Conservation (phyloP, 2,329 filamentous ascomycete genomes). For the Pseudogymnoascus sp. region DNA sequence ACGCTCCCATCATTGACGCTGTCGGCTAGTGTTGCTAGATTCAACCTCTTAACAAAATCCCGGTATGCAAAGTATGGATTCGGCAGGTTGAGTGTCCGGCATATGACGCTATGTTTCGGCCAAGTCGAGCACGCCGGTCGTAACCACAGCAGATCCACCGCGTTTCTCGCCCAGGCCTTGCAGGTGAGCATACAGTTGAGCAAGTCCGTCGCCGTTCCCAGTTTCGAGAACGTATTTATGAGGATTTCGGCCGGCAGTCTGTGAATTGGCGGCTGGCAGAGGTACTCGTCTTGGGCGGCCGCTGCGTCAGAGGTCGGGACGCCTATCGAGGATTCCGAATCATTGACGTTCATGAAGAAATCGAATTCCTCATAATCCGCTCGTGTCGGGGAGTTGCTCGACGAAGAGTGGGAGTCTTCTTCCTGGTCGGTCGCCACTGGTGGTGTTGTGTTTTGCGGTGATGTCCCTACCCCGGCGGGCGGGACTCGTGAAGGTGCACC, state of each 20-base stretch:
- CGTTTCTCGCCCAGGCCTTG: constrained; percentile 85
- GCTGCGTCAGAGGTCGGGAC: constrained; percentile 69
- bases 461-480: neutral
- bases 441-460: neutral
- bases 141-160: constrained; percentile 91
- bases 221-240: constrained; percentile 82
- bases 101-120: constrained; percentile 72
- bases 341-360: constrained; percentile 81
- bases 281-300: constrained; percentile 56
- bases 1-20: constrained; percentile 84
- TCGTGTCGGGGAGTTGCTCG: constrained; percentile 66
- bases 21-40: constrained; percentile 69
- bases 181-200: constrained; percentile 89
- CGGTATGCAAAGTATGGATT: constrained; percentile 83
- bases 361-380: constrained; percentile 87
- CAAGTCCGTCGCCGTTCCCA: constrained; percentile 68
- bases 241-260: constrained; percentile 89
- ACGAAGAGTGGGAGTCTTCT: constrained; percentile 33
- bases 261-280: constrained; percentile 67
- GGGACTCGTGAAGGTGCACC: neutral
- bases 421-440: constrained; percentile 19
- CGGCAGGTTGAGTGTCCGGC: constrained; percentile 62
- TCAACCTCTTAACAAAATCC: constrained; percentile 84
- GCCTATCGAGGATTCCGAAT: constrained; percentile 86
- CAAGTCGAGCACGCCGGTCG: constrained; percentile 84